Evolutionary conservation across 495 filamentous ascomycete genomes (phyloP).

Genomic region (Hypoxylon trugodes): DNA sequence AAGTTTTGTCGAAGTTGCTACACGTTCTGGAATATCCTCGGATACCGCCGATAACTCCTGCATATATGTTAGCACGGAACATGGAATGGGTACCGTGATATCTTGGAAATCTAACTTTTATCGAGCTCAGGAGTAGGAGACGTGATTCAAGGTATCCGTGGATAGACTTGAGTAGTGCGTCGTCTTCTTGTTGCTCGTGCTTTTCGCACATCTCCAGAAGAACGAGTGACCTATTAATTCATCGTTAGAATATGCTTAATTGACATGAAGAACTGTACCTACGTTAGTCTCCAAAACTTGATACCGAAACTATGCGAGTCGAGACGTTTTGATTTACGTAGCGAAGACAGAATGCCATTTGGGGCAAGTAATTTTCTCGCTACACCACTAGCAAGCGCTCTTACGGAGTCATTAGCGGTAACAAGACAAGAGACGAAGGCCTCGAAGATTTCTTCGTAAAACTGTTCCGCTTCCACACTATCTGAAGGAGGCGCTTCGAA

Average conservation of each 20-base stretch:
- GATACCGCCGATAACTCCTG: slow-evolving; percentile 58
- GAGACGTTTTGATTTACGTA: slow-evolving; percentile 54
- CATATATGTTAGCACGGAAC: slow-evolving; percentile 14
- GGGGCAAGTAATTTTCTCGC: slow-evolving; percentile 58
- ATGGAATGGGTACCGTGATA: neutral
- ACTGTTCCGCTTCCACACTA: slow-evolving; percentile 51
- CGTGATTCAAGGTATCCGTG: slow-evolving; percentile 62
- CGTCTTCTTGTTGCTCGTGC: slow-evolving; percentile 50
- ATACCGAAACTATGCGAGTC: slow-evolving; percentile 49
- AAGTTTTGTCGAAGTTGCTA: slow-evolving; percentile 57
- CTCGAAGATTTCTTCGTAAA: slow-evolving; percentile 60
- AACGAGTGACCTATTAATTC: slow-evolving; percentile 53
- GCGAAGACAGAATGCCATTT: slow-evolving; percentile 43
- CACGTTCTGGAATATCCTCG: slow-evolving; percentile 60
- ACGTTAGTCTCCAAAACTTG: slow-evolving; percentile 65
- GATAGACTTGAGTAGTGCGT: slow-evolving; percentile 55
- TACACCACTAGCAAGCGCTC: slow-evolving; percentile 54
- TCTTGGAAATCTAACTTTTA: slow-evolving; percentile 50
- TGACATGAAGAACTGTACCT: slow-evolving; percentile 37
- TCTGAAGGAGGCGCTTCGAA: slow-evolving; percentile 47
- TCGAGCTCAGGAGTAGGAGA: slow-evolving; percentile 55
- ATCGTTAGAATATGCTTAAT: slow-evolving; percentile 30
- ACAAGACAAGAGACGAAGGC: slow-evolving; percentile 61
- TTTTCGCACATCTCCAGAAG: slow-evolving; percentile 60
- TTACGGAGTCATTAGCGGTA: slow-evolving; percentile 59